These are phyloP conservation scores for Aureobasidium sp. DNA, from an alignment of 2,329 filamentous ascomycete genomes.

Conservation along the genomic window DNA sequence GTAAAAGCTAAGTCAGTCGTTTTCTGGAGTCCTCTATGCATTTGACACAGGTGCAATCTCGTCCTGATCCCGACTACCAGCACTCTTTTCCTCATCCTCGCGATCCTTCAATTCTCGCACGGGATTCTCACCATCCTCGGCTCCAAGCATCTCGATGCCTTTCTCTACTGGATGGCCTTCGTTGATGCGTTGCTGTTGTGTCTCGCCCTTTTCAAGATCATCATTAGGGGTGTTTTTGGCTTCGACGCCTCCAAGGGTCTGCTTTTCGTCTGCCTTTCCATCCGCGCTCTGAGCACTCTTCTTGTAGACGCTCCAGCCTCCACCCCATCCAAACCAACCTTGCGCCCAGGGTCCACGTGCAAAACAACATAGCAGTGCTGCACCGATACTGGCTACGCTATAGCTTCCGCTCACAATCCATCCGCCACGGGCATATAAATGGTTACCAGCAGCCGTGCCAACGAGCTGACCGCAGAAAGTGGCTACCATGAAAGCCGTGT, in stretches of 20 bases:
- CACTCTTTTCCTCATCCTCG: conserved; percentile 5
- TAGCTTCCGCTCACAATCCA: conserved; percentile 53
- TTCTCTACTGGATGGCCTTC: conserved; percentile 23
- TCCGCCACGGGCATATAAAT: conserved; percentile 49
- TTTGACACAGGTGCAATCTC: background rate
- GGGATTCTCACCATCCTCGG: conserved; percentile 21
- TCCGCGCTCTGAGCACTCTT: conserved; percentile 35
- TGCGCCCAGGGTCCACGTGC: conserved; percentile 49
- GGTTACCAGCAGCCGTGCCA: conserved; percentile 50
- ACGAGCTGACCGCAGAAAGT: conserved; percentile 70
- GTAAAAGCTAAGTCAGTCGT: too few relatives aligned
- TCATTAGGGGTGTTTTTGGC: too few relatives aligned
- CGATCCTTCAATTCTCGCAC: conserved; percentile 9
- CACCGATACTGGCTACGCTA: conserved; percentile 48
- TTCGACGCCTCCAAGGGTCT: background rate
- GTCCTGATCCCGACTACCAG: background rate
- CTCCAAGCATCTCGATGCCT: conserved; percentile 25
- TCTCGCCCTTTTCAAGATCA: background rate
- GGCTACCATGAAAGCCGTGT: conserved; percentile 74
- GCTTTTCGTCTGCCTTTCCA: conserved; percentile 28
- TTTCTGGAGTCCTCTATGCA: background rate
- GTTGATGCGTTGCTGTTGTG: conserved; percentile 23
- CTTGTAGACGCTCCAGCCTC: conserved; percentile 48
- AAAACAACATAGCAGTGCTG: conserved; percentile 41
- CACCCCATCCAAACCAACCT: conserved; percentile 55